Evolutionary conservation across 2,329 filamentous ascomycete genomes (phyloP), one percentile per base, ranked within the genome.

Genomic region (Penicillium hesseltinei): DNA sequence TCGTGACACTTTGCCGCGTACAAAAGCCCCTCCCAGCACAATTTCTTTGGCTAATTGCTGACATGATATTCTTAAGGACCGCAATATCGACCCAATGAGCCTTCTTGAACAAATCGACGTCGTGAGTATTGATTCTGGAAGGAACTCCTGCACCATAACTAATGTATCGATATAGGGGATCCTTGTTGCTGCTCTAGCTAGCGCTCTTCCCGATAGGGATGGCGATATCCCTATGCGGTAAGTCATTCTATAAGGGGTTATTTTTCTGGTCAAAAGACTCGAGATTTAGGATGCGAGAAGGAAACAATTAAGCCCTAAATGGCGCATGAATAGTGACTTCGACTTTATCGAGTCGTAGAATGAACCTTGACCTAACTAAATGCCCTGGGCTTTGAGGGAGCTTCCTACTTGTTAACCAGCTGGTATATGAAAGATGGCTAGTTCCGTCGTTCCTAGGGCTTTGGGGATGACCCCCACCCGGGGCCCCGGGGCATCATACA

Each of bases 141-240:
- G 1, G 11, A 21, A 4, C 7, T 42, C 4, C 31, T 35, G 21
- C 10, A 6, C 2, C 29, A 27, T 7, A 35, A 10, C 29, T 51
- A 10, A 51, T 15, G 4, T 35, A 27, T 19, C 15, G 27, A 7
- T 15, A 19, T 4, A 52, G 50, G 31, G 33, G 4, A 19, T 25
- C 6, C 50, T 52, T 11, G 17, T 52, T 27, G 11, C 29, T 15
- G 21, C 39, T 17, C 33, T 45, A 21, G 29, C 40, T 36, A 36
- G 39, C 3, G 50, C 50, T 36, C 23, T 33, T 19, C 38, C 38
- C 13, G 50, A 52, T 52, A 9, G 50, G 17, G 50, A 52, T 36
- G 50, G 50, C 17, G 40, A 52, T 17, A 36, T 52, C 10, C 21
- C 29, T 46, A 52, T 52, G 50, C 39, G 27, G 39, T 52, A 52